These are phyloP conservation scores for Crithidia expoeki DNA, from an alignment of 208 protist genomes.

Conservation along the genomic window DNA sequence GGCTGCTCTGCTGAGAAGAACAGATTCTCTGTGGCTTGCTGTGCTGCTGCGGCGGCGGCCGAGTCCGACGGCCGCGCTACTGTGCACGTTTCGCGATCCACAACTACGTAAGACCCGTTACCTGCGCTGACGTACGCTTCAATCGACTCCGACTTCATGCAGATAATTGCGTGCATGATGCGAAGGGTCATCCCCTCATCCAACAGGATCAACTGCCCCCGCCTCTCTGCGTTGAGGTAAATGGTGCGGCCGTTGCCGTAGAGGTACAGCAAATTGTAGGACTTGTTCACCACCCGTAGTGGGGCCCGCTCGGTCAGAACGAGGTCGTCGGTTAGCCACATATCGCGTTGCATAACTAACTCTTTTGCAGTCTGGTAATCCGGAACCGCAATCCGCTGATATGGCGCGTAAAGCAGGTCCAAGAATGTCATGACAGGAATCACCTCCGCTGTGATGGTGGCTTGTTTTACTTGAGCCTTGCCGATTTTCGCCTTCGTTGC, in stretches of 20 bases:
- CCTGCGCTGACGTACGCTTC: constrained; percentile 62
- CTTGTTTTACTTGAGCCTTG: constrained; percentile 36
- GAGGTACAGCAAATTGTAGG: constrained; percentile 66
- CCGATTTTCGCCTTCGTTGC: constrained; percentile 26
- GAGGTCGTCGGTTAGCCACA: constrained; percentile 52
- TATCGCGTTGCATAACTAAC: constrained; percentile 47
- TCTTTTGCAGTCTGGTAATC: constrained; percentile 50
- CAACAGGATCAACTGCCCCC: constrained; percentile 49
- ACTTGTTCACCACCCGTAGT: constrained; percentile 40
- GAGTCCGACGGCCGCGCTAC: constrained; percentile 1
- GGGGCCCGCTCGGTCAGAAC: constrained; percentile 48
- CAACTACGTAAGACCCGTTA: constrained; percentile 73
- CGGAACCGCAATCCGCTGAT: constrained; percentile 56
- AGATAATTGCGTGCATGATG: constrained; percentile 61
- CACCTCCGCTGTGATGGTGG: constrained; percentile 47
- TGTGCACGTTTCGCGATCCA: constrained; percentile 47
- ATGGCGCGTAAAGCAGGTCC: constrained; percentile 67
- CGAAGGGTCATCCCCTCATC: constrained; percentile 73
- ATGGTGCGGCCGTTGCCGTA: constrained; percentile 64
- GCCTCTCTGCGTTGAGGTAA: constrained; percentile 43
- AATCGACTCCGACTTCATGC: constrained; percentile 51
- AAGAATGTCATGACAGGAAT: constrained; percentile 46
- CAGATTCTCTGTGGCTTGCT: background rate
- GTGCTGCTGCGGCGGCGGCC: background rate
- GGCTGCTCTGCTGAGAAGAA: background rate